A percentile compares a stretch with the other conserved stretches of the same genome.
phyloP scores from a whole-genome alignment of 2,329 filamentous ascomycete species.

The Colletotrichum sansevieriae region DNA sequence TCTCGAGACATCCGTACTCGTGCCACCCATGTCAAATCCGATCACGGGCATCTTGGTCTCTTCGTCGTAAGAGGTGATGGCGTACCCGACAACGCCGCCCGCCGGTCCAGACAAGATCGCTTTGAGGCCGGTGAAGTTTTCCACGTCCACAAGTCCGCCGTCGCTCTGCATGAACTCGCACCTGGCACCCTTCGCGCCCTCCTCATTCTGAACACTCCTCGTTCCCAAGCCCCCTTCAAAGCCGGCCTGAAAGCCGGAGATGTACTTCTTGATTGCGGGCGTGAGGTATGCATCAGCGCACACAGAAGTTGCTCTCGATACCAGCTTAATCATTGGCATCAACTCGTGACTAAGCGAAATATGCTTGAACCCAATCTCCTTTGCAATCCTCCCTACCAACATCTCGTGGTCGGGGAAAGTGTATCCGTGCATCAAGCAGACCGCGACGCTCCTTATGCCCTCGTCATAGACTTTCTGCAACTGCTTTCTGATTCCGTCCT shows the following conservation, averaged over 20 bases:
- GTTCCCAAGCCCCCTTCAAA: slow-evolving; percentile 86
- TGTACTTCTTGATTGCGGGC: slow-evolving; percentile 83
- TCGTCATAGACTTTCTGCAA: slow-evolving; percentile 72
- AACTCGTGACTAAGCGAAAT: slow-evolving; percentile 84
- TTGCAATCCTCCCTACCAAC: slow-evolving; percentile 80
- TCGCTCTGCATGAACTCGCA: slow-evolving; percentile 98
- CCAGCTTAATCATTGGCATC: slow-evolving; percentile 87
- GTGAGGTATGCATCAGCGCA: slow-evolving; percentile 86
- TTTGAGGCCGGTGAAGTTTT: slow-evolving; percentile 85
- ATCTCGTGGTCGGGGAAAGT: slow-evolving; percentile 91
- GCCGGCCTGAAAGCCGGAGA: slow-evolving; percentile 78
- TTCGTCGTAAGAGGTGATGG: slow-evolving; percentile 89
- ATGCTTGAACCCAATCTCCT: slow-evolving; percentile 85
- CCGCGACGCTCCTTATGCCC: slow-evolving; percentile 85
- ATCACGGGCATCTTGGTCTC: slow-evolving; percentile 88
- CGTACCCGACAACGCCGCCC: slow-evolving; percentile 94
- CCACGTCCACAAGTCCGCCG: slow-evolving; percentile 79
- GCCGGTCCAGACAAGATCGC: slow-evolving; percentile 91
- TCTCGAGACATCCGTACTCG: slow-evolving; percentile 89
- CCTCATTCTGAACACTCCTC: slow-evolving; percentile 76
- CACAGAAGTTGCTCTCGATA: slow-evolving; percentile 80
- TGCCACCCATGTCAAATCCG: slow-evolving; percentile 96
- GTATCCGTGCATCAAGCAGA: slow-evolving; percentile 93
- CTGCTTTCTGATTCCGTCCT: slow-evolving; percentile 64
- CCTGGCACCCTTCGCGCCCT: slow-evolving; percentile 76